Evolutionary conservation across 208 protist genomes (phyloP).

Genomic region (Acanthamoeba culbertsoni): DNA sequence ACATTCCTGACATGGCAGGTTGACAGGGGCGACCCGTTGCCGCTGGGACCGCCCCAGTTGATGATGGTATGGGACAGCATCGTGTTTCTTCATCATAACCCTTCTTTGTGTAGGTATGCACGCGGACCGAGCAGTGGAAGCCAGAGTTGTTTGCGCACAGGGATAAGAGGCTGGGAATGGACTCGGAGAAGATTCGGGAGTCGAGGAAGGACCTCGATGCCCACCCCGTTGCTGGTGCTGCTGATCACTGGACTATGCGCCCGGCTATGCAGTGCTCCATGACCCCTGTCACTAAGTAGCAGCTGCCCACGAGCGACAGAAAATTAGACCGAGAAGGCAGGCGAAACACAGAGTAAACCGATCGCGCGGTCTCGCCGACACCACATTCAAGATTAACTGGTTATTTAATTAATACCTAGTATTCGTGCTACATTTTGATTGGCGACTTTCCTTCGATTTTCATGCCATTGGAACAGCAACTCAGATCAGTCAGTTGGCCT

Average conservation of each 20-base stretch:
- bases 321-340: too few relatives aligned
- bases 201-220: background rate
- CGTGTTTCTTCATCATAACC: too few relatives aligned
- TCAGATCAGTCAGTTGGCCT: too few relatives aligned
- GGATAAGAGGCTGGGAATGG: background rate
- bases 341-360: too few relatives aligned
- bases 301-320: too few relatives aligned
- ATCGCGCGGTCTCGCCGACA: too few relatives aligned
- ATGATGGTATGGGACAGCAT: conserved; percentile 48
- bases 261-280: background rate
- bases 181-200: background rate
- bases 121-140: conserved; percentile 18
- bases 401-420: too few relatives aligned
- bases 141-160: conserved; percentile 27
- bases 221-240: background rate
- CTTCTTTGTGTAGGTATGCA: background rate
- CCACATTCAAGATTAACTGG: too few relatives aligned
- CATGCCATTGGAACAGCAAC: too few relatives aligned
- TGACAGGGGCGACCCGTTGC: background rate
- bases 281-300: background rate
- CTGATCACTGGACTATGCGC: background rate
- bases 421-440: too few relatives aligned
- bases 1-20: conserved; percentile 2
- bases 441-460: too few relatives aligned
- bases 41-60: background rate